These are phyloP conservation scores for Penicillium freii DNA, from an alignment of 2,329 filamentous ascomycete genomes.

Conservation along the genomic window DNA sequence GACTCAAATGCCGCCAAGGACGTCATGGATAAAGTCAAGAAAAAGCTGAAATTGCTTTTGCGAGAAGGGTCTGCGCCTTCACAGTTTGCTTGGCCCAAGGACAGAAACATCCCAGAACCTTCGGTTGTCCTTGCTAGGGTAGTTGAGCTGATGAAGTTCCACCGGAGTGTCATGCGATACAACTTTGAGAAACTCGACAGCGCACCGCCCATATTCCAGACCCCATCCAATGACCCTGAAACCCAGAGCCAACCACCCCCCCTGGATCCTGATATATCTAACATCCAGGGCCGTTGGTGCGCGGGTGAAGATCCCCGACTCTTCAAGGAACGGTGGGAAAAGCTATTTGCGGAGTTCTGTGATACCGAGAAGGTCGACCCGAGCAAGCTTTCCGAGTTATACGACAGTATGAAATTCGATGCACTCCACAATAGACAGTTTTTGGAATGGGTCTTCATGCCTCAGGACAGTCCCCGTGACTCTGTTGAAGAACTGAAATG, in stretches of 20 bases:
- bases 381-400: slow-evolving; percentile 96
- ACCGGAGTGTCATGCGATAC: slow-evolving; percentile 88
- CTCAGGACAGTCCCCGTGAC: slow-evolving; percentile 72
- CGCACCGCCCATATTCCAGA: slow-evolving; percentile 58
- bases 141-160: slow-evolving; percentile 96
- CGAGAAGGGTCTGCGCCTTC: slow-evolving; percentile 90
- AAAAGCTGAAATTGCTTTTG: slow-evolving; percentile 91
- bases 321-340: slow-evolving; percentile 97
- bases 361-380: slow-evolving; percentile 98
- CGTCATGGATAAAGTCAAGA: slow-evolving; percentile 99
- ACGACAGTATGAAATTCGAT: slow-evolving; percentile 99
- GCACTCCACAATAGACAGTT: slow-evolving; percentile 95
- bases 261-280: slow-evolving; percentile 56
- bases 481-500: slow-evolving; percentile 54
- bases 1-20: slow-evolving; percentile 98
- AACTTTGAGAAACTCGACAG: slow-evolving; percentile 81
- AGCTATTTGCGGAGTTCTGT: slow-evolving; percentile 93
- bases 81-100: slow-evolving; percentile 94
- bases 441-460: slow-evolving; percentile 95
- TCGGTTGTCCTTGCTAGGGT: slow-evolving; percentile 89
- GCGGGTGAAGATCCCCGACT: slow-evolving; percentile 92
- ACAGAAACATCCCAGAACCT: slow-evolving; percentile 82
- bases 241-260: slow-evolving; percentile 16
- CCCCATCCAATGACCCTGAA: slow-evolving; percentile 29
- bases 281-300: slow-evolving; percentile 90